These are phyloP conservation scores for Quercus dentata DNA, from an alignment of 306 rosid species.

Conservation along the genomic window DNA sequence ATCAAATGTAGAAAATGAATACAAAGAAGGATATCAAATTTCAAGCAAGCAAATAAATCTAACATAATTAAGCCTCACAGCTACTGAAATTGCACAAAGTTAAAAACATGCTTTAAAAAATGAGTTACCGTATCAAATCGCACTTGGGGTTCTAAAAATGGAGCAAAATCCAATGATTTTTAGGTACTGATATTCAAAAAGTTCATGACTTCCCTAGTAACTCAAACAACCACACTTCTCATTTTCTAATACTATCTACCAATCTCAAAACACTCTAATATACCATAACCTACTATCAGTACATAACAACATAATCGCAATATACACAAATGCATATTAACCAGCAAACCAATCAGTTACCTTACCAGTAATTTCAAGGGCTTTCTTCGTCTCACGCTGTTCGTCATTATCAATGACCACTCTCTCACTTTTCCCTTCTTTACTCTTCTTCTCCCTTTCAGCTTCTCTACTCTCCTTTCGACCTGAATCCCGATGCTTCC, in stretches of 20 bases:
- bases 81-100: not conserved
- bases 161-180: not conserved
- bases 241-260: not conserved
- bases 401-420: constrained; percentile 51
- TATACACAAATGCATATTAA: not conserved
- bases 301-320: not conserved
- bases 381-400: constrained; percentile 55
- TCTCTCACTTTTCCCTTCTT: constrained; percentile 67
- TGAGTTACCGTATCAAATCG: not conserved
- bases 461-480: constrained; percentile 70
- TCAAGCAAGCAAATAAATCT: not conserved
- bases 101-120: constrained; percentile 2
- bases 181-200: not conserved
- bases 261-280: not conserved
- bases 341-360: constrained; percentile 39
- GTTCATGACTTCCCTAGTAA: not conserved
- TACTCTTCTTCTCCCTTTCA: constrained; percentile 69
- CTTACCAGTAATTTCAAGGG: constrained; percentile 77
- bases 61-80: not conserved
- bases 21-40: not conserved
- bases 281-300: too few species aligned
- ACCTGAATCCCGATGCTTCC: constrained; percentile 71
- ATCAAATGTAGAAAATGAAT: not conserved
- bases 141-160: not conserved
- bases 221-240: not conserved